Evolutionary conservation across 2,329 filamentous ascomycete genomes (phyloP).

Genomic region (Chrysoporthe deuterocubensis): DNA sequence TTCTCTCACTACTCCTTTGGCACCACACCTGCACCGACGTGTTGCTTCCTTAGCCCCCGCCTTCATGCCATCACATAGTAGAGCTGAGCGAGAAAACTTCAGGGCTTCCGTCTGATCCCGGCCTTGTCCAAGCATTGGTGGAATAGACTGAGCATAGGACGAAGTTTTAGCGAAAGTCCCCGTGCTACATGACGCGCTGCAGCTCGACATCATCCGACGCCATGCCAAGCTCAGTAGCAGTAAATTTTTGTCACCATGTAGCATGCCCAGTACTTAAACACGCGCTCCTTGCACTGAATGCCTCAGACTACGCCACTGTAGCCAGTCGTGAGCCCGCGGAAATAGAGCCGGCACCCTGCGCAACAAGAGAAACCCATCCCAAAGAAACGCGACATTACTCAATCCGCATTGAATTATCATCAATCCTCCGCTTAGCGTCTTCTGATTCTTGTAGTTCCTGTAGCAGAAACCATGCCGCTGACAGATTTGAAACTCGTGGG

Average conservation of each 20-base stretch:
- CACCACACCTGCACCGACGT: neutral
- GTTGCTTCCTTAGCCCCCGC: neutral
- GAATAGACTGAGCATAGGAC: neutral
- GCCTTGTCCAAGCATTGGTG: neutral
- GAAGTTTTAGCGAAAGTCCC: neutral
- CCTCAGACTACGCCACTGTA: neutral
- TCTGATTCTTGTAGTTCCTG: conserved; percentile 55
- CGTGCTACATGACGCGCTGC: neutral
- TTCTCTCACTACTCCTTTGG: neutral
- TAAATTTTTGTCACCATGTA: neutral
- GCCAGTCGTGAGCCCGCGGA: neutral
- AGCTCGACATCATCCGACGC: neutral
- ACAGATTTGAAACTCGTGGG: conserved; percentile 52
- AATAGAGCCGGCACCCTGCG: neutral
- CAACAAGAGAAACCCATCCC: neutral
- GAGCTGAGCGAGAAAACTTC: neutral
- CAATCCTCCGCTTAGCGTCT: conserved; percentile 47
- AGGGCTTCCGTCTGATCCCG: neutral
- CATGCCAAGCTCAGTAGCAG: neutral
- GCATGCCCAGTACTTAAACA: neutral
- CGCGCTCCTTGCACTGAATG: neutral
- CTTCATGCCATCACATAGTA: neutral
- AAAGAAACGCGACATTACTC: conserved; percentile 24
- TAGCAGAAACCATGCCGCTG: conserved; percentile 62
- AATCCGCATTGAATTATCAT: conserved; percentile 53